Conservation (phyloP, 768 basidiomycete species). For the Candolleomyces efflorescens region DNA sequence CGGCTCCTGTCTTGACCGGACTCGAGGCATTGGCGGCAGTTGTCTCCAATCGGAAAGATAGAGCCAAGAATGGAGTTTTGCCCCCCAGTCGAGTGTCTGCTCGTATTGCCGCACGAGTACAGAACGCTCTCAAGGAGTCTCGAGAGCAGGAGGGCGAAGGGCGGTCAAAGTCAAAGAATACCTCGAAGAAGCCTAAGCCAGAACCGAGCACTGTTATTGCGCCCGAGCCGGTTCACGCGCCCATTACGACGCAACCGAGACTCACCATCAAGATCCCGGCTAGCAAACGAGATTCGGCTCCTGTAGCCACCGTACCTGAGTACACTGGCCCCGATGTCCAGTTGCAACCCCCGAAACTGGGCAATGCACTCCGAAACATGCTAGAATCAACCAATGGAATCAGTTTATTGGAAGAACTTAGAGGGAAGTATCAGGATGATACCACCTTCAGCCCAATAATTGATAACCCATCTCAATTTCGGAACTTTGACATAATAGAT, state of each 20-base stretch:
- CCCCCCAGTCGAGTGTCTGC: no score
- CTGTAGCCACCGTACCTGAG: no score
- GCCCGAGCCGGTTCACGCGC: no score
- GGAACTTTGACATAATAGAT: conserved; percentile 11
- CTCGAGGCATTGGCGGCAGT: neutral
- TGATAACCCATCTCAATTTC: conserved; percentile 9
- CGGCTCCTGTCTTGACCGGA: neutral
- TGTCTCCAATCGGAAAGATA: conserved; percentile 13
- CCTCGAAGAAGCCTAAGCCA: no score
- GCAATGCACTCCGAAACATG: conserved; percentile 9
- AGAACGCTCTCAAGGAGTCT: neutral
- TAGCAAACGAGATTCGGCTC: no score
- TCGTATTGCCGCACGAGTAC: neutral
- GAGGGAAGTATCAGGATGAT: conserved; percentile 6
- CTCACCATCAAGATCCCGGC: no score
- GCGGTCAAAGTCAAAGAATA: no score
- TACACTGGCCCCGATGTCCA: neutral
- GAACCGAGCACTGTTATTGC: no score
- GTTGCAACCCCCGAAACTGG: no score
- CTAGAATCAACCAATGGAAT: neutral
- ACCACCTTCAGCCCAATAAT: conserved; percentile 11
- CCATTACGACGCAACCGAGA: no score
- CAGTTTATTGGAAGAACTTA: neutral
- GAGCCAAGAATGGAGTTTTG: no score
- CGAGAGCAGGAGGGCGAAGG: neutral